phyloP scores from a whole-genome alignment of 345 rosid genomes.

The Psidium guajava region DNA sequence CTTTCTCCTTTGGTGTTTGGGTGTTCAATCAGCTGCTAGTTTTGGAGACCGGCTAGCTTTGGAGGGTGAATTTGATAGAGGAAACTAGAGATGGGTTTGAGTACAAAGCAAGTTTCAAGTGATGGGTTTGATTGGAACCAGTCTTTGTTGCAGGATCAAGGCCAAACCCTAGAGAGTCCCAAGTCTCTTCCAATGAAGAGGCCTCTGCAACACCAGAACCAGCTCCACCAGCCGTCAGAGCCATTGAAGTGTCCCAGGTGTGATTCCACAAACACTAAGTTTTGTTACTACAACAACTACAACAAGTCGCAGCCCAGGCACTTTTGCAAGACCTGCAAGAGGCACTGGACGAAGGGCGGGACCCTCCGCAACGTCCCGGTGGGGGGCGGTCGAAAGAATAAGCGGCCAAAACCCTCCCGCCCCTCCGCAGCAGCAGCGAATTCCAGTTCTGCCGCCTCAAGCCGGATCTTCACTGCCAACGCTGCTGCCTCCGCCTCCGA shows the following conservation, averaged over 20 bases:
- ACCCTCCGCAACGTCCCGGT: conserved; percentile 78
- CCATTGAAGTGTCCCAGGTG: conserved; percentile 82
- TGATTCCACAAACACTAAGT: conserved; percentile 82
- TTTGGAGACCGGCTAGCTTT: not conserved
- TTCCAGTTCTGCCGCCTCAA: not conserved
- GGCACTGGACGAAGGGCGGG: conserved; percentile 97
- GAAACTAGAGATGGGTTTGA: not conserved
- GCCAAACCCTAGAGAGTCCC: conserved; percentile 4
- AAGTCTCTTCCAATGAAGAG: conserved; percentile 16
- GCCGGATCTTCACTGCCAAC: not conserved
- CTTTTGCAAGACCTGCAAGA: conserved; percentile 82
- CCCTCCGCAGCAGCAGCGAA: not conserved
- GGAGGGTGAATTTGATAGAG: not conserved
- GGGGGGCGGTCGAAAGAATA: conserved; percentile 82
- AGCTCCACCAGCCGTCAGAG: conserved; percentile 29
- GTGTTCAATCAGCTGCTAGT: not conserved
- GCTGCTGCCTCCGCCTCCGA: not conserved
- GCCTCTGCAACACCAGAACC: conserved; percentile 6
- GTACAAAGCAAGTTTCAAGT: conserved; percentile 30
- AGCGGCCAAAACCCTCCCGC: conserved; percentile 22
- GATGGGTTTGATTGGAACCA: conserved; percentile 37
- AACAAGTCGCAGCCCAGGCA: conserved; percentile 86
- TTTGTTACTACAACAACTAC: conserved; percentile 88
- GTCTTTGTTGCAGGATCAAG: conserved; percentile 25
- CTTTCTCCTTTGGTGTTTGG: not conserved